Conservation (phyloP, 1,284 basidiomycete genomes). For the Boletellus deceptivus region DNA sequence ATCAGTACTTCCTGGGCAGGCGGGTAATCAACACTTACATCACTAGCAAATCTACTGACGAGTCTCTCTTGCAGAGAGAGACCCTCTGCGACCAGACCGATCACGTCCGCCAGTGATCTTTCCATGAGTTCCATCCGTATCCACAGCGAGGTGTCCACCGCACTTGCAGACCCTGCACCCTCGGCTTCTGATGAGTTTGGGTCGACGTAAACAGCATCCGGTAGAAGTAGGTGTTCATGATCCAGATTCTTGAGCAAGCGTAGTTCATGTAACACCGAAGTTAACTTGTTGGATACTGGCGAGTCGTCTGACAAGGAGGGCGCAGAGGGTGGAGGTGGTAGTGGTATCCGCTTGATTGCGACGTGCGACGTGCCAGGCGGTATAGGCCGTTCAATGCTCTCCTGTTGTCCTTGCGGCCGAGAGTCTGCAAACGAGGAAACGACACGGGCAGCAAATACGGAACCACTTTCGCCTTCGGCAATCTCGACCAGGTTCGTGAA, state of each 20-base stretch:
- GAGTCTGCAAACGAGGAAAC: slow-evolving; percentile 38
- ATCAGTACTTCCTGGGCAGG: neutral
- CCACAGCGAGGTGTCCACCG: slow-evolving; percentile 54
- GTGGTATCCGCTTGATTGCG: slow-evolving; percentile 69
- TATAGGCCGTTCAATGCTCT: slow-evolving; percentile 24
- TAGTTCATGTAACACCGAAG: slow-evolving; percentile 60
- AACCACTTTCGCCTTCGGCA: slow-evolving; percentile 76
- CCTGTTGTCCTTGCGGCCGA: neutral
- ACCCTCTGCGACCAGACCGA: slow-evolving; percentile 58
- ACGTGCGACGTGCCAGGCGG: slow-evolving; percentile 43
- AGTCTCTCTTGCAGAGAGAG: slow-evolving; percentile 61
- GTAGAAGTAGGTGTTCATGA: slow-evolving; percentile 59
- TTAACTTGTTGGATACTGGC: slow-evolving; percentile 55
- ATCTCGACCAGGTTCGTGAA: slow-evolving; percentile 70
- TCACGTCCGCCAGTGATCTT: slow-evolving; percentile 74
- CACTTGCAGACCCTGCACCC: slow-evolving; percentile 2
- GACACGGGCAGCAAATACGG: slow-evolving; percentile 63
- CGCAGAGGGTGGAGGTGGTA: slow-evolving; percentile 42
- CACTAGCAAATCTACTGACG: slow-evolving; percentile 67
- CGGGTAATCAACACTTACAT: slow-evolving; percentile 49
- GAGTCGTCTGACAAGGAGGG: slow-evolving; percentile 18
- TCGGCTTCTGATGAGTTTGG: slow-evolving; percentile 45
- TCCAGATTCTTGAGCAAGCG: slow-evolving; percentile 51
- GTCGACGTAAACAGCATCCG: slow-evolving; percentile 70
- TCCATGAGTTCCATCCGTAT: slow-evolving; percentile 86